Evolutionary conservation across 73 alveolate species (phyloP).

Genomic region (Paramecium caudatum): DNA sequence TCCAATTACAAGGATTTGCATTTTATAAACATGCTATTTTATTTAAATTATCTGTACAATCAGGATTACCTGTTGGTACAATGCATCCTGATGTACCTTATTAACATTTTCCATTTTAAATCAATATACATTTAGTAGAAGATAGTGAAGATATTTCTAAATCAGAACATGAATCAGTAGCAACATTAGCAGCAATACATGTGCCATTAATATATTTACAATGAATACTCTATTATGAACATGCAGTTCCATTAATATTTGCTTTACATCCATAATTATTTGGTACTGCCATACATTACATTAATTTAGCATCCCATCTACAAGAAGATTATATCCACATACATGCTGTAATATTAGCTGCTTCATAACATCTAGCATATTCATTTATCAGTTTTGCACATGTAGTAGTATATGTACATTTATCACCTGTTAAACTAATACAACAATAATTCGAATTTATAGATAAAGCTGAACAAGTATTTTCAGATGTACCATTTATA

Average conservation of each 20-base stretch:
- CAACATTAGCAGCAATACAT: neutral
- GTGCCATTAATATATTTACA: neutral
- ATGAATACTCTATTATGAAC: neutral
- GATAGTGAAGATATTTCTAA: neutral
- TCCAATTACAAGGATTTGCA: neutral
- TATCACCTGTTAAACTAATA: neutral
- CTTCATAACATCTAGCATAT: neutral
- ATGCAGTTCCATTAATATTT: neutral
- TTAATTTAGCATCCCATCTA: neutral
- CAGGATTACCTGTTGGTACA: neutral
- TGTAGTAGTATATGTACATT: neutral
- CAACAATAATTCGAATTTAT: constrained; percentile 1
- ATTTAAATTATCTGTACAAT: neutral
- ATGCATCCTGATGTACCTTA: neutral
- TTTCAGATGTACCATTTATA: neutral
- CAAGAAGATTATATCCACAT: neutral
- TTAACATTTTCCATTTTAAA: neutral
- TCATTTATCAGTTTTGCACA: neutral
- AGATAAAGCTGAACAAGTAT: neutral
- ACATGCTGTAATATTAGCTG: neutral
- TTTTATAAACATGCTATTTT: neutral
- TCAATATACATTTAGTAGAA: neutral
- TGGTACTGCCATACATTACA: neutral
- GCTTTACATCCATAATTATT: constrained; percentile 15
- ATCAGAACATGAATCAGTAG: neutral